A percentile compares a stretch with the other conserved stretches of the same genome.
Conservation (phyloP, 179 eudicot species). For the Amaranthus tricolor region DNA sequence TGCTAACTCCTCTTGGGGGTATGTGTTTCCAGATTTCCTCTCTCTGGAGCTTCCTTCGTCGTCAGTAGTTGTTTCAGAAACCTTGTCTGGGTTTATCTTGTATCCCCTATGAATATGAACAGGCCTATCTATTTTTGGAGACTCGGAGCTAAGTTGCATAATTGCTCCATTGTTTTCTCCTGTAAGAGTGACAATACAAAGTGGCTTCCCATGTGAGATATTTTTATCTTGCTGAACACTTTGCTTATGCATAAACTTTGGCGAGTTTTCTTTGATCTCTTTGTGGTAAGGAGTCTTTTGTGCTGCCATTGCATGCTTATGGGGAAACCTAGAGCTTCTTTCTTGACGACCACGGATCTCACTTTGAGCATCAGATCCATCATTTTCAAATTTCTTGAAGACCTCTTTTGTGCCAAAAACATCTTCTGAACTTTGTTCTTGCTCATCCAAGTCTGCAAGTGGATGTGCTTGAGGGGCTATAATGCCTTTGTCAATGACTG, state of each 20-base stretch:
- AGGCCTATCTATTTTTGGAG: slow-evolving; percentile 35
- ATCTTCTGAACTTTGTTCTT: slow-evolving; percentile 21
- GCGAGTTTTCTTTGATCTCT: slow-evolving; percentile 42
- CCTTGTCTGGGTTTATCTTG: slow-evolving; percentile 47
- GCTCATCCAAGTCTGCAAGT: slow-evolving; percentile 7
- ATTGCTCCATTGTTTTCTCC: slow-evolving; percentile 82
- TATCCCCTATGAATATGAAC: slow-evolving; percentile 63
- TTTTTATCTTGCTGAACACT: slow-evolving; percentile 30
- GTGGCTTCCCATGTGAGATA: slow-evolving; percentile 31
- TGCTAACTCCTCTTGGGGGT: slow-evolving; percentile 30
- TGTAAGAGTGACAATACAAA: slow-evolving; percentile 55
- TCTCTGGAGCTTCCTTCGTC: slow-evolving; percentile 40
- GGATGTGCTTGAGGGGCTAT: slow-evolving; percentile 19
- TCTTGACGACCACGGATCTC: slow-evolving; percentile 26
- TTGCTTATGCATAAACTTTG: slow-evolving; percentile 37
- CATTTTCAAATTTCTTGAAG: slow-evolving; percentile 17
- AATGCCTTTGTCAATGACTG: slow-evolving; percentile 7
- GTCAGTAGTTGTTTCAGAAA: slow-evolving; percentile 36
- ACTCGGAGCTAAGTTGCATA: slow-evolving; percentile 53
- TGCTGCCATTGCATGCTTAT: slow-evolving; percentile 25
- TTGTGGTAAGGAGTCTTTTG: slow-evolving; percentile 33
- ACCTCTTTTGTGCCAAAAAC: slow-evolving; percentile 27
- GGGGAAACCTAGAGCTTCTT: slow-evolving; percentile 24
- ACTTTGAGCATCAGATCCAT: slow-evolving; percentile 22
- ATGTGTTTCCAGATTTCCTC: slow-evolving; percentile 25